Conservation (phyloP, 257 asterid species). For the Scutellaria barbata region DNA sequence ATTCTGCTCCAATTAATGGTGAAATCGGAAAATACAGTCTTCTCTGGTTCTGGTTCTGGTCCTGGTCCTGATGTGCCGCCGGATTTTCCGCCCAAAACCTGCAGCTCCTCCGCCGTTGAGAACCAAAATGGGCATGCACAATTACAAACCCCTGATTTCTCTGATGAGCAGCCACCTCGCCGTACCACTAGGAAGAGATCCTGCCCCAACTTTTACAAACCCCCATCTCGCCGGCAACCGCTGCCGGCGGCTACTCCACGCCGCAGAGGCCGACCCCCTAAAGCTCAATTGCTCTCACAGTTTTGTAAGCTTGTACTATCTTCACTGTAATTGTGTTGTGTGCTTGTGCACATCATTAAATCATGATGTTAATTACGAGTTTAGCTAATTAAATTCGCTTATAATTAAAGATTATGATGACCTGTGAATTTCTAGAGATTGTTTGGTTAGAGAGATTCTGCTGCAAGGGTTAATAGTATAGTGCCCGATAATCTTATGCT, state of each 20-base stretch:
- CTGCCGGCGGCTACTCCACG: background rate
- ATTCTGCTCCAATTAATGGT: too few species aligned
- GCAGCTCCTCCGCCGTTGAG: slow-evolving; percentile 16
- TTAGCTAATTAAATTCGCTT: background rate
- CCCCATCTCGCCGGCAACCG: background rate
- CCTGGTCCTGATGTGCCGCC: slow-evolving; percentile 18
- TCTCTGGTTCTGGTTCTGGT: too few species aligned
- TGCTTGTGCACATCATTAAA: background rate
- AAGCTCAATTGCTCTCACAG: slow-evolving; percentile 8
- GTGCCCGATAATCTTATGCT: too few species aligned
- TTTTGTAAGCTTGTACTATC: slow-evolving; percentile 4
- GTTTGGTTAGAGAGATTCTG: background rate
- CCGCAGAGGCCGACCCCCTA: slow-evolving; percentile 36
- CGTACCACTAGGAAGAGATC: slow-evolving; percentile 22
- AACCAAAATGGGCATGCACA: background rate
- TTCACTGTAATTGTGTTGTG: background rate
- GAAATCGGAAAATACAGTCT: too few species aligned
- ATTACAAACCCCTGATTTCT: background rate
- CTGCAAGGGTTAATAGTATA: background rate
- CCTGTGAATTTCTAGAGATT: background rate
- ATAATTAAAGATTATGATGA: background rate
- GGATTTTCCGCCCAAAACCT: slow-evolving; percentile 12
- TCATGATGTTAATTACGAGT: too few species aligned
- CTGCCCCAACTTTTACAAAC: slow-evolving; percentile 21
- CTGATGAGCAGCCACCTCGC: background rate